Percentiles rank a stretch among this genome's conserved stretches.
phyloP scores from a whole-genome alignment of 2,329 filamentous ascomycete species.

The Cephalotrichum gorgonifer region DNA sequence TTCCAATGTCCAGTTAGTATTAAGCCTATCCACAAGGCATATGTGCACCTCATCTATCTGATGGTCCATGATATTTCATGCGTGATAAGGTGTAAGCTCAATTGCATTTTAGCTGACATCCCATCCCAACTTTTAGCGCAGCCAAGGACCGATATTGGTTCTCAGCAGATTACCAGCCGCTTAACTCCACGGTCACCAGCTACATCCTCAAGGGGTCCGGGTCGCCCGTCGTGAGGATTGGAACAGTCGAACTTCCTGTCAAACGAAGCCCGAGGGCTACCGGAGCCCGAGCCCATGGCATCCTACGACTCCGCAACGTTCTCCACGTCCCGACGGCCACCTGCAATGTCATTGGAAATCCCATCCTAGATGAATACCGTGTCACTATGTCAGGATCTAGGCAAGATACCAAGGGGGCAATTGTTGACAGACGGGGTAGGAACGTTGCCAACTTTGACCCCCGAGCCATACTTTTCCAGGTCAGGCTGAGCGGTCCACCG shows the following conservation, averaged over 20 bases:
- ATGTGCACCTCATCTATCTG: neutral
- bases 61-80: neutral
- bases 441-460: neutral
- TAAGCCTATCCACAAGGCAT: neutral
- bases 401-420: neutral
- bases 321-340: slow-evolving; percentile 1
- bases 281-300: slow-evolving; percentile 2
- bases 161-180: slow-evolving; percentile 5
- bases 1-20: slow-evolving; percentile 8
- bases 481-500: neutral
- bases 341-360: slow-evolving; percentile 6
- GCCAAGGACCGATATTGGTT: slow-evolving; percentile 9
- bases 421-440: neutral
- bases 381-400: neutral
- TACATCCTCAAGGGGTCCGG: neutral
- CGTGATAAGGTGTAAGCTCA: neutral
- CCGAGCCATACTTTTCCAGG: neutral
- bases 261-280: slow-evolving; percentile 3
- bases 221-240: slow-evolving; percentile 5
- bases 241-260: slow-evolving; percentile 6
- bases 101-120: neutral
- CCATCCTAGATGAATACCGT: neutral
- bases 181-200: neutral
- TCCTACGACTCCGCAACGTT: slow-evolving; percentile 5
- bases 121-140: neutral